A percentile compares a stretch with the other conserved stretches of the same genome.
phyloP scores from a whole-genome alignment of 139 green algal genomes.

The Chlorokybus atmophyticus region DNA sequence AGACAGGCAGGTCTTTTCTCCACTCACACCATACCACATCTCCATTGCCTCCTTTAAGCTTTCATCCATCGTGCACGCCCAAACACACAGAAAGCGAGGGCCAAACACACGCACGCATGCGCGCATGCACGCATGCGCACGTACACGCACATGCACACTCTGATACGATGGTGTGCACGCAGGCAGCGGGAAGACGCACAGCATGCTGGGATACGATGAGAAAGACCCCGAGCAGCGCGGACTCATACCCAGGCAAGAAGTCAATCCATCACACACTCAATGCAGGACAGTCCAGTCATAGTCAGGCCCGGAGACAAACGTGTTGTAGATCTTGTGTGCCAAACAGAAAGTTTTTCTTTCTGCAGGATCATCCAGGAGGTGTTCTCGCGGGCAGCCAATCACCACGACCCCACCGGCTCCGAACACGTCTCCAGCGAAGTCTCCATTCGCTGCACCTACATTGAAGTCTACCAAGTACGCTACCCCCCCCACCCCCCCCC shows the following conservation, averaged over 20 bases:
- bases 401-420: no score
- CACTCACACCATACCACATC: background rate
- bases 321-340: no score
- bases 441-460: background rate
- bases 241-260: background rate
- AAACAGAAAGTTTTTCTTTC: conserved; percentile 1
- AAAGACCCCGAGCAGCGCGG: background rate
- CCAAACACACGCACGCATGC: no score
- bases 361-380: background rate
- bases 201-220: conserved; percentile 3
- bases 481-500: no score
- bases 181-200: conserved; percentile 4
- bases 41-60: no score
- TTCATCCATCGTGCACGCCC: no score
- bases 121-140: no score
- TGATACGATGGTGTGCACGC: background rate
- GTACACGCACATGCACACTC: no score
- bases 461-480: background rate
- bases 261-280: no score
- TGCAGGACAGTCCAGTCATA: no score
- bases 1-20: background rate
- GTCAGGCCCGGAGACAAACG: no score
- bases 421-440: background rate
- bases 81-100: no score
- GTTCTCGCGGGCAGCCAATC: background rate